phyloP scores from a whole-genome alignment of 2,329 filamentous ascomycete species.

The Lecanicillium sp. region DNA sequence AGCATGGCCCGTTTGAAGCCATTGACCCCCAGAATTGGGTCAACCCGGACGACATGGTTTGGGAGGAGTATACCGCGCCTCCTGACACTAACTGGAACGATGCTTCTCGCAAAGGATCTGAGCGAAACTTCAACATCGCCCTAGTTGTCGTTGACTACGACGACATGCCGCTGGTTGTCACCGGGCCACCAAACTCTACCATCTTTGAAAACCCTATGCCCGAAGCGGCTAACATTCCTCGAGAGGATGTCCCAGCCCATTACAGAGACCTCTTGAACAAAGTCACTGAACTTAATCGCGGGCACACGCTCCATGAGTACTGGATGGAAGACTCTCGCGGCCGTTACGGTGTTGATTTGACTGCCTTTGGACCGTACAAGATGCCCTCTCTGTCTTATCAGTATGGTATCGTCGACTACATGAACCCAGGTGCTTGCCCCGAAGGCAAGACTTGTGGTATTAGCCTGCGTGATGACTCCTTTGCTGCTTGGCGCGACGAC shows the following conservation, averaged over 20 bases:
- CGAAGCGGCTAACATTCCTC: conserved; percentile 27
- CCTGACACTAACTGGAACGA: conserved; percentile 41
- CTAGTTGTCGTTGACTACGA: conserved; percentile 44
- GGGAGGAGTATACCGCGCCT: conserved; percentile 36
- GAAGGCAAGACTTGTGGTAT: conserved; percentile 30
- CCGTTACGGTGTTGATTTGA: conserved; percentile 43
- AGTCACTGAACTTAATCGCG: conserved; percentile 38
- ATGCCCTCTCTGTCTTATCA: conserved; percentile 38
- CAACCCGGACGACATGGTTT: conserved; percentile 46
- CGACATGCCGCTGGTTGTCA: conserved; percentile 40
- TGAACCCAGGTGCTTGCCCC: conserved; percentile 41
- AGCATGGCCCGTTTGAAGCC: conserved; percentile 34
- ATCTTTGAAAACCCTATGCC: conserved; percentile 43
- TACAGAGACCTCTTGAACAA: conserved; percentile 43
- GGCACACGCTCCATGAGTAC: conserved; percentile 46
- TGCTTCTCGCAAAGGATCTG: conserved; percentile 31
- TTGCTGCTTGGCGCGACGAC: conserved; percentile 40
- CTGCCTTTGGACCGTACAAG: conserved; percentile 42
- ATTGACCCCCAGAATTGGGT: conserved; percentile 44
- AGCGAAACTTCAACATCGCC: conserved; percentile 47
- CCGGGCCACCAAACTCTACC: conserved; percentile 33
- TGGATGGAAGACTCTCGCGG: conserved; percentile 49
- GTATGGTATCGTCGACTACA: conserved; percentile 39
- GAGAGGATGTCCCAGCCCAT: conserved; percentile 38
- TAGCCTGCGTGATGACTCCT: conserved; percentile 39